These are phyloP conservation scores for Curvularia eragrostidis DNA, from an alignment of 2,329 filamentous ascomycete genomes.

Conservation along the genomic window DNA sequence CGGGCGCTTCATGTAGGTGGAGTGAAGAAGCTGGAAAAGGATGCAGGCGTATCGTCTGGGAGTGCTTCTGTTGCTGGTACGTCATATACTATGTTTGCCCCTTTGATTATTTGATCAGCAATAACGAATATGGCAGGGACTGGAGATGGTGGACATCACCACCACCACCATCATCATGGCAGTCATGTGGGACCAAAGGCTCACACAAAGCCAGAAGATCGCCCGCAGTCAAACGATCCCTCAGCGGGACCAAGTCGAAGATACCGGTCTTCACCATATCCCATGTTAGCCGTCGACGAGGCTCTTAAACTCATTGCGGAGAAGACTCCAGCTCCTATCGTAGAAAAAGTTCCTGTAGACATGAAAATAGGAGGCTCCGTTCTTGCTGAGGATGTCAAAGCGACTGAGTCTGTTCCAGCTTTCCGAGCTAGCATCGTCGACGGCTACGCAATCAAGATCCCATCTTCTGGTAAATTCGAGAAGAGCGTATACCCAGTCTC, in stretches of 20 bases:
- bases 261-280: constrained; percentile 86
- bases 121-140: constrained; percentile 20
- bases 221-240: constrained; percentile 65
- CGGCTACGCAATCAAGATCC: constrained; percentile 73
- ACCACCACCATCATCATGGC: constrained; percentile 45
- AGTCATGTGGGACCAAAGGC: constrained; percentile 62
- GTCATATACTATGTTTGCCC: neutral
- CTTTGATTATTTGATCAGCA: neutral
- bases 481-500: constrained; percentile 86
- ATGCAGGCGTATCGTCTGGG: constrained; percentile 65
- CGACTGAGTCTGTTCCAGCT: constrained; percentile 84
- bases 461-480: constrained; percentile 55
- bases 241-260: constrained; percentile 68
- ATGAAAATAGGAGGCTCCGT: constrained; percentile 74
- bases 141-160: constrained; percentile 43
- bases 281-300: constrained; percentile 86
- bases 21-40: constrained; percentile 80
- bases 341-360: constrained; percentile 67
- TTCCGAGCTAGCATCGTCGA: constrained; percentile 97
- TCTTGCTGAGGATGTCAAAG: constrained; percentile 81
- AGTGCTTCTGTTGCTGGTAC: constrained; percentile 25
- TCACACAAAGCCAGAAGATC: constrained; percentile 71
- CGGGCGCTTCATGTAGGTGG: constrained; percentile 80
- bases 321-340: constrained; percentile 70
- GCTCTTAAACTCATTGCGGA: constrained; percentile 76